Conservation (phyloP, 139 green algal species). For the Tetraselmis chui region DNA sequence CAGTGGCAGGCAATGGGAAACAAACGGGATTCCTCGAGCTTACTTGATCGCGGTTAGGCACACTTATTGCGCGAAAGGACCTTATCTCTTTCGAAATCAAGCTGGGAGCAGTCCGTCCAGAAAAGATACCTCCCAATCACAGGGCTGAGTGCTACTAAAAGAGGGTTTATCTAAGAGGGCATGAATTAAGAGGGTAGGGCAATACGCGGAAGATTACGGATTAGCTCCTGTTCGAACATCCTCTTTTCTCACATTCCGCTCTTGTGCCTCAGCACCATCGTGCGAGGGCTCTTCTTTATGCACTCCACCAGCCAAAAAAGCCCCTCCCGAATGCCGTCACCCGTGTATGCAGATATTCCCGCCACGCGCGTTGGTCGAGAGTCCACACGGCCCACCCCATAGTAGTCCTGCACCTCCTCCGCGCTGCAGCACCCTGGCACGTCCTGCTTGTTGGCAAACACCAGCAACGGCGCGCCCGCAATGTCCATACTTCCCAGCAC, state of each 20-base stretch:
- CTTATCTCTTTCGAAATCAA: too few species aligned
- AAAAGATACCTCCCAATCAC: too few species aligned
- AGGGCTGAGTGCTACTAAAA: too few species aligned
- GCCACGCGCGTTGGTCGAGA: constrained; percentile 12
- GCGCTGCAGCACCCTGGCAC: constrained; percentile 21
- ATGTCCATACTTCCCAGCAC: constrained; percentile 64
- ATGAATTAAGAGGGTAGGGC: too few species aligned
- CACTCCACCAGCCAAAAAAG: constrained; percentile 81
- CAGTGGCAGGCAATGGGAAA: too few species aligned
- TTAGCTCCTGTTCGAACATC: too few species aligned
- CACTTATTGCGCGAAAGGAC: too few species aligned
- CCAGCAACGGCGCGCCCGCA: constrained; percentile 71
- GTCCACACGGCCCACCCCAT: constrained; percentile 42
- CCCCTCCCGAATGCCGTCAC: constrained; percentile 56
- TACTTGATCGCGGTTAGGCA: too few species aligned
- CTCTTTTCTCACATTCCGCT: not conserved
- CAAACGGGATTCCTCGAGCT: too few species aligned
- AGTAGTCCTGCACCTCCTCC: constrained; percentile 41
- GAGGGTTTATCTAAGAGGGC: too few species aligned
- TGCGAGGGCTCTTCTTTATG: constrained; percentile 47
- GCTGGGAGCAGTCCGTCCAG: too few species aligned
- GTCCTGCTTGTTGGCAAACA: constrained; percentile 94
- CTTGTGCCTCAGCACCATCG: not conserved
- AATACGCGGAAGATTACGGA: too few species aligned
- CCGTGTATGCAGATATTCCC: not conserved